phyloP scores from a whole-genome alignment of 345 rosid genomes.

The Cochlearia excelsa region DNA sequence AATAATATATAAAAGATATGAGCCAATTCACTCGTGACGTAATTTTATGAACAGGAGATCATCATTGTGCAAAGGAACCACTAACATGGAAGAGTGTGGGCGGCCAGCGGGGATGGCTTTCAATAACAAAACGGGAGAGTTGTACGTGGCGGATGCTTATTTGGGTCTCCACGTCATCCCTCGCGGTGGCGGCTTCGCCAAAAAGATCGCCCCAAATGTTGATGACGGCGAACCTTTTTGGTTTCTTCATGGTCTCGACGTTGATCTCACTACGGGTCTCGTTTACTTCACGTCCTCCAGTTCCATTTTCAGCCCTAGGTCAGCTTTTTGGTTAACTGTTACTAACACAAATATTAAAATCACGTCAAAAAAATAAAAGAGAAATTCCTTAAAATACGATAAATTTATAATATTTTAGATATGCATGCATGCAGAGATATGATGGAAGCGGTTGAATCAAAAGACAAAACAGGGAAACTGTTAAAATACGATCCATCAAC shows the following conservation, averaged over 20 bases:
- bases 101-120: constrained; percentile 45
- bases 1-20: no score
- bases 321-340: no score
- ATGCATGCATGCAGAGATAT: constrained; percentile 26
- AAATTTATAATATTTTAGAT: not conserved
- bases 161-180: constrained; percentile 42
- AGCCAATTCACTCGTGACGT: no score
- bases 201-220: constrained; percentile 33
- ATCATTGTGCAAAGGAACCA: constrained; percentile 31
- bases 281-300: constrained; percentile 49
- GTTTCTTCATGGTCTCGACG: constrained; percentile 44
- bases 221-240: constrained; percentile 29
- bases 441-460: constrained; percentile 28
- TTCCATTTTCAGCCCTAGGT: constrained; percentile 29
- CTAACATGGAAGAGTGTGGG: constrained; percentile 30
- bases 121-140: constrained; percentile 30
- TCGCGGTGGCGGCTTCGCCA: constrained; percentile 41
- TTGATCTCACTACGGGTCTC: constrained; percentile 33
- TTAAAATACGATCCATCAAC: constrained; percentile 33
- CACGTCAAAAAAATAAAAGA: no score
- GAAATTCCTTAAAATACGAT: no score
- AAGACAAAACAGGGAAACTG: constrained; percentile 32
- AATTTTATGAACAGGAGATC: constrained; percentile 9
- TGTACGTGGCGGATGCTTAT: constrained; percentile 49
- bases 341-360: no score